A percentile compares a stretch with the other conserved stretches of the same genome.
These are phyloP conservation scores for Alternaria sp. DNA, from an alignment of 2,329 filamentous ascomycete species.

Conservation along the genomic window DNA sequence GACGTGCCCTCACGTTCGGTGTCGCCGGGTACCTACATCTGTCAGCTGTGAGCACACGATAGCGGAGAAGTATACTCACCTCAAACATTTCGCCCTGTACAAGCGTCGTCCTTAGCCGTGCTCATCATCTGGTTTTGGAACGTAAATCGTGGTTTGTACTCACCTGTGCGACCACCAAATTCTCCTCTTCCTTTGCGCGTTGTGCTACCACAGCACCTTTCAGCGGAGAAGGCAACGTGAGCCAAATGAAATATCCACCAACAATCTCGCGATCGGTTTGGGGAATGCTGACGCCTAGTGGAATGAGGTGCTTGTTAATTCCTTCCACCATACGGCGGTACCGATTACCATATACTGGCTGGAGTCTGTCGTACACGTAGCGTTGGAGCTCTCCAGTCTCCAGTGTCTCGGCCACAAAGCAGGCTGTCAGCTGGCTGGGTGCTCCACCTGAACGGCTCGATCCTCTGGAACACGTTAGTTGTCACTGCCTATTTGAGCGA, in stretches of 20 bases:
- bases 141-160: conserved; percentile 16
- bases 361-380: conserved; percentile 63
- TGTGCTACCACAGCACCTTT: conserved; percentile 65
- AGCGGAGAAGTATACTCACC: conserved; percentile 52
- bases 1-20: conserved; percentile 55
- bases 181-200: conserved; percentile 68
- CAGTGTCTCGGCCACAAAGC: conserved; percentile 65
- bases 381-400: conserved; percentile 61
- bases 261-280: conserved; percentile 62
- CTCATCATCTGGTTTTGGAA: conserved; percentile 12
- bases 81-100: conserved; percentile 74
- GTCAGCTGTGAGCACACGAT: conserved; percentile 35
- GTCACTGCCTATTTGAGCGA: conserved; percentile 14
- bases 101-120: conserved; percentile 26
- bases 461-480: conserved; percentile 56
- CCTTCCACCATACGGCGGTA: conserved; percentile 66
- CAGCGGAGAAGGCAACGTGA: conserved; percentile 67
- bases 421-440: conserved; percentile 67
- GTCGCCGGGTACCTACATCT: conserved; percentile 53
- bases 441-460: conserved; percentile 67
- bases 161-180: conserved; percentile 69
- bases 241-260: conserved; percentile 89
- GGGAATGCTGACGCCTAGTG: conserved; percentile 66
- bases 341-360: conserved; percentile 64
- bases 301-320: conserved; percentile 67